These are phyloP conservation scores for Rhododendron ferrugineum DNA, from an alignment of 148 eudicot genomes.

Conservation along the genomic window DNA sequence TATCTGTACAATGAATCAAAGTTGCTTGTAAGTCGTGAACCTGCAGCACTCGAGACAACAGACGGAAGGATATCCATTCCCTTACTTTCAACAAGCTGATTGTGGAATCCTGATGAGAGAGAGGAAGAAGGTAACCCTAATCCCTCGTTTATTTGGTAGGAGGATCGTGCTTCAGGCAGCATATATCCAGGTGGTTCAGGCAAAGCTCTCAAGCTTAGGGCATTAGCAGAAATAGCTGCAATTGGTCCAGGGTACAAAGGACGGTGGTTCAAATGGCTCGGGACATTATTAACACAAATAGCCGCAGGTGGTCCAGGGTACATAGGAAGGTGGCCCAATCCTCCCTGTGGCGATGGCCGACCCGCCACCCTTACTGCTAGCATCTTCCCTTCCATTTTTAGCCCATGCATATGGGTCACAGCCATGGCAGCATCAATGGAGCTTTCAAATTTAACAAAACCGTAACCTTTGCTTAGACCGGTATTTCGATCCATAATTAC, in stretches of 20 bases:
- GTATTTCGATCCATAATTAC: constrained; percentile 21
- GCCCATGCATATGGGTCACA: constrained; percentile 27
- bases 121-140: constrained; percentile 9
- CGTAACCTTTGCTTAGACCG: constrained; percentile 35
- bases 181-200: constrained; percentile 7
- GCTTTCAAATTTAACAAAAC: constrained; percentile 30
- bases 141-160: background rate
- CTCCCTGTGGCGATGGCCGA: constrained; percentile 9
- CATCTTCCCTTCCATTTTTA: constrained; percentile 26
- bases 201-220: constrained; percentile 2
- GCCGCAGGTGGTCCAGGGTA: constrained; percentile 1
- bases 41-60: background rate
- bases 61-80: background rate
- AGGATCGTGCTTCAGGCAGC: background rate
- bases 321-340: background rate
- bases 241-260: background rate
- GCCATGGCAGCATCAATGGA: constrained; percentile 25
- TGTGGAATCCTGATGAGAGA: background rate
- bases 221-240: background rate
- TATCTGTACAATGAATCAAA: constrained; percentile 1
- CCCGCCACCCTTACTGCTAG: constrained; percentile 38
- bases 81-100: background rate
- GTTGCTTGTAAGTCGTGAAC: background rate
- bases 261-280: background rate
- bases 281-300: background rate